These are phyloP conservation scores for Inonotus hispidus DNA, from an alignment of 1,284 basidiomycete species.

Conservation along the genomic window DNA sequence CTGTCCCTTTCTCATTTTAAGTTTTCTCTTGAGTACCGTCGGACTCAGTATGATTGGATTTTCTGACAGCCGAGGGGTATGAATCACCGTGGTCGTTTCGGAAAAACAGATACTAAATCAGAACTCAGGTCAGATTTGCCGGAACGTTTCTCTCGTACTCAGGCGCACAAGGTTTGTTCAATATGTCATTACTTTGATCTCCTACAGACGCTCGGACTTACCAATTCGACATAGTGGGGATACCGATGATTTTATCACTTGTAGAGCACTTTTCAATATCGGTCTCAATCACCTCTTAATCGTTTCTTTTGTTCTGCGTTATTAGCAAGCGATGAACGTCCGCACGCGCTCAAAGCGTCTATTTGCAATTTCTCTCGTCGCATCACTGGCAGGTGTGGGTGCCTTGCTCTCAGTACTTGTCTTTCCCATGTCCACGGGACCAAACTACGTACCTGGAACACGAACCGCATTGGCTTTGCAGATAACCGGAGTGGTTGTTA, in stretches of 20 bases:
- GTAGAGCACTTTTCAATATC: neutral
- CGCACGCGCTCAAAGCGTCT: conserved; percentile 32
- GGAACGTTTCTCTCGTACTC: conserved; percentile 9
- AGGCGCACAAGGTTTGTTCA: conserved; percentile 7
- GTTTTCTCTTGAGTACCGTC: conserved; percentile 28
- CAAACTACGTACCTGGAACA: neutral
- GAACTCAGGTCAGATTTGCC: neutral
- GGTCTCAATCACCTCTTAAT: conserved; percentile 23
- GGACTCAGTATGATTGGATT: conserved; percentile 33
- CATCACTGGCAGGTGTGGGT: conserved; percentile 35
- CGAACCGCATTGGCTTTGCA: conserved; percentile 3
- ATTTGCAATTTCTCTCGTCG: conserved; percentile 31
- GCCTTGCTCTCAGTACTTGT: conserved; percentile 30
- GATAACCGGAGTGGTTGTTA: neutral
- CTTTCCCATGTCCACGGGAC: conserved; percentile 4
- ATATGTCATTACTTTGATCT: neutral
- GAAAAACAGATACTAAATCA: conserved; percentile 24
- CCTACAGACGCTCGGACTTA: neutral
- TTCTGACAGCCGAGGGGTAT: conserved; percentile 24
- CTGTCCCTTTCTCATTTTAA: conserved; percentile 29
- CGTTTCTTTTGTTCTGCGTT: conserved; percentile 24
- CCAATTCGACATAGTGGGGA: neutral
- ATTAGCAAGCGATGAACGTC: conserved; percentile 35
- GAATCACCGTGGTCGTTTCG: conserved; percentile 30
- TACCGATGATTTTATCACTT: conserved; percentile 8